Evolutionary conservation across 306 rosid genomes (phyloP), one percentile per base, ranked within the genome.

Genomic region (Clitoria ternatea): DNA sequence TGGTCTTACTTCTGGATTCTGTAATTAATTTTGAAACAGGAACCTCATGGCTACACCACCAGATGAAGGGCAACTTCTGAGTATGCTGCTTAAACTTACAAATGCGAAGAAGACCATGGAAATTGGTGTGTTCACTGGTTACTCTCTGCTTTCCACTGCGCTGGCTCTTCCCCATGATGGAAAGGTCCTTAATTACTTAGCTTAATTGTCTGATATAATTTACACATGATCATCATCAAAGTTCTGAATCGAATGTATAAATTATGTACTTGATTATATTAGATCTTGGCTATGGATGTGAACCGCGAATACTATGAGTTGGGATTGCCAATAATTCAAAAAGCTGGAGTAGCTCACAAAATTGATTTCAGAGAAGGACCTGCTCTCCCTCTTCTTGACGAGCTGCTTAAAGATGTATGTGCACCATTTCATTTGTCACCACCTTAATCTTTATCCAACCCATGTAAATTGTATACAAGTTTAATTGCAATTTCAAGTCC

Each of bases 91-190:
- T 63, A 92, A 92, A 81, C 84, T 92, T 4, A 84, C 83, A 27
- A 92, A 92, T 62, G 97, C 96, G 14, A 92, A 89, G 74, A 89
- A 91, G 74, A 89, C 97, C 19, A 77, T 91, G 82, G 97, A 91
- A 85, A 92, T 92, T 26, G 97, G 97, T 53, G 98, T 92, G 39
- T 92, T 62, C 85, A 92, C 98, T 1, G 98, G 98, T 22, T 92
- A 92, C 76, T 92, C 95, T 33, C 83, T 92, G 35, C 94, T 89
- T 0, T 89, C 96, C 69, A 88, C 96, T 0, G 98, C 98, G 39
- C 85, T 92, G 6, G 98, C 98, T 35, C 77, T 92, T 71, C 98
- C 98, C 0, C 77, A 78, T 1, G 89, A 92, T 62, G 98, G 98
- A 83, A 81, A 83, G 96, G 96, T 90, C 26, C 42, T 0, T 61